These are phyloP conservation scores for Chrysanthemum seticuspe DNA, from an alignment of 129 eudicot species.

Conservation along the genomic window DNA sequence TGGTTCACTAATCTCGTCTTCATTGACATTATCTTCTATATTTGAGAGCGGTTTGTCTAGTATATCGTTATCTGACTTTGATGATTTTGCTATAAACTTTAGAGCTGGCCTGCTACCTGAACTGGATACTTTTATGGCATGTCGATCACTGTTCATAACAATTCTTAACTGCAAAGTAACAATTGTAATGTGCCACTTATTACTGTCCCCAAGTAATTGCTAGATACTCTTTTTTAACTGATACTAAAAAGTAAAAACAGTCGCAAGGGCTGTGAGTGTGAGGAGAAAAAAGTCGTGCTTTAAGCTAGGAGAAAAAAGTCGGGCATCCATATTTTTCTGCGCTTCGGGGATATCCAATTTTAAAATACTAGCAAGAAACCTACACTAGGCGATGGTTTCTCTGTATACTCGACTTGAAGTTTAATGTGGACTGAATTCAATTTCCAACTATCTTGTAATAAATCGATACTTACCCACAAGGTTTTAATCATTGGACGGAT, in stretches of 20 bases:
- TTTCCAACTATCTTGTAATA: too few species aligned
- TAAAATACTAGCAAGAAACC: too few species aligned
- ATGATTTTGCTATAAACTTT: slow-evolving; percentile 41
- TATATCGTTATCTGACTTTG: slow-evolving; percentile 37
- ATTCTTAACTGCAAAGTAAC: slow-evolving; percentile 36
- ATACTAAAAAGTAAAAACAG: neutral
- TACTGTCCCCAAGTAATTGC: neutral
- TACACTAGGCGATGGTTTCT: too few species aligned
- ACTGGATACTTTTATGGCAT: slow-evolving; percentile 34
- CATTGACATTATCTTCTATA: slow-evolving; percentile 37
- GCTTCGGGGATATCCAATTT: too few species aligned
- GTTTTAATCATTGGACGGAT: too few species aligned
- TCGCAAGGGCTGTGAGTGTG: too few species aligned
- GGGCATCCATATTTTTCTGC: too few species aligned
- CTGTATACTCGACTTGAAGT: too few species aligned
- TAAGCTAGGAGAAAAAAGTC: too few species aligned
- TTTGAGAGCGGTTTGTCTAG: slow-evolving; percentile 30
- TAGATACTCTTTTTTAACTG: neutral
- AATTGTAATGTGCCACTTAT: slow-evolving; percentile 6
- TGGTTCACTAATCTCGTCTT: slow-evolving; percentile 32
- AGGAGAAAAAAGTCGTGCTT: too few species aligned
- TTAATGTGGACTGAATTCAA: too few species aligned
- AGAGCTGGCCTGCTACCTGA: slow-evolving; percentile 37
- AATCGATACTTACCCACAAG: too few species aligned
- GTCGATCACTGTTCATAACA: slow-evolving; percentile 42